Evolutionary conservation across 371 early-diverging fungal species (phyloP), one percentile per base, ranked within the genome.

Genomic region (Rhizopus arrhizus): DNA sequence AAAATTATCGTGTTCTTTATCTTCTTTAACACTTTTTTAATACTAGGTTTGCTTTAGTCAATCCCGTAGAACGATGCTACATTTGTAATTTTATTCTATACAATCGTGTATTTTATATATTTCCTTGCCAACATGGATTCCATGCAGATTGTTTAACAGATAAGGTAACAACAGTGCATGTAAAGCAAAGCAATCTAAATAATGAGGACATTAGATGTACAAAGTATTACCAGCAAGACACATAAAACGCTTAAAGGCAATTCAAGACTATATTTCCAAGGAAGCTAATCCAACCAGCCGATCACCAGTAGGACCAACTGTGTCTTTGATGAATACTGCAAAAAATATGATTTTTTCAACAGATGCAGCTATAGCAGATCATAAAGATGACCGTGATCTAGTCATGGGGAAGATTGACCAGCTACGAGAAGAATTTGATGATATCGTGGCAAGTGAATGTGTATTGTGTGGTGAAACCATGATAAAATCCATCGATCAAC

Each of bases 41-140:
- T 60, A 84, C 88, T 65, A 88, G 95, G 61, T 94, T 91, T 70
- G 89, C 91, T 1, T 67, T 92, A 0, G 76, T 96, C 4, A 85
- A 86, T 13, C 84, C 92, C 1, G 85, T 87, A 5, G 95, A 95
- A 66, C 70, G 80, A 51, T 98, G 98, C 64, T 84, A 88, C 35
- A 49, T 87, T 4, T 98, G 98, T 68, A 63, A 82, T 8, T 75
- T 77, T 43, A 88, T 94, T 3, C 74, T 96, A 38, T 73, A 95
- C 70, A 87, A 89, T 5, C 82, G 94, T 12, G 92, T 90, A 68
- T 95, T 96, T 60, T 95, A 93, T 57, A 87, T 94, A 31, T 98
- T 97, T 65, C 97, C 97, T 1, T 97, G 98, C 65, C 91, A 93
- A 59, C 97, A 97, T 68, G 86, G 89, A 13, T 96, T 95, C 78